Percentiles rank a stretch among this genome's conserved stretches.
Evolutionary conservation across 352 stramenopile species (phyloP).

Genomic region (Pythium guiyangense): DNA sequence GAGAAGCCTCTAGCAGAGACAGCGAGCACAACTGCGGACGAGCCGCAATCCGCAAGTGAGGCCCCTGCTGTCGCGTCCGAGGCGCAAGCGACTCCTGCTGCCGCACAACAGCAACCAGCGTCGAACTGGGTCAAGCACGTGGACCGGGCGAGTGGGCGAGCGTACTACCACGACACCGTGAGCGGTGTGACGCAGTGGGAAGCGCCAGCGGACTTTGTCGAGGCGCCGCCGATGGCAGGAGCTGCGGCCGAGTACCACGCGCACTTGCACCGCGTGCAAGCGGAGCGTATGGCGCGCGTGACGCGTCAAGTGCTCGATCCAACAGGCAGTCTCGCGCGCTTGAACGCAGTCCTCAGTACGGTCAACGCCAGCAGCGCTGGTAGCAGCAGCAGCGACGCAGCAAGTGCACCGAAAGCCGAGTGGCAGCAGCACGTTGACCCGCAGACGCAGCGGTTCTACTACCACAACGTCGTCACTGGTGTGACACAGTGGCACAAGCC

Average conservation of each 20-base stretch:
- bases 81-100: too few species aligned
- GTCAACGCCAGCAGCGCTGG: constrained; percentile 34
- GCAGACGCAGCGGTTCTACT: constrained; percentile 79
- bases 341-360: constrained; percentile 67
- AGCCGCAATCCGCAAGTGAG: too few species aligned
- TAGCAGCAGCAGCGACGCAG: constrained; percentile 1
- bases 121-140: constrained; percentile 67
- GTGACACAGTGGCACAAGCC: constrained; percentile 80
- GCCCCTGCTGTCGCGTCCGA: too few species aligned
- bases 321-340: constrained; percentile 55
- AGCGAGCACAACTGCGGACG: too few species aligned
- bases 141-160: constrained; percentile 56
- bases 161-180: constrained; percentile 69
- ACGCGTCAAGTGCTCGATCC: constrained; percentile 68
- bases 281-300: constrained; percentile 42
- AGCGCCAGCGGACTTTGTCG: constrained; percentile 39
- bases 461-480: constrained; percentile 74
- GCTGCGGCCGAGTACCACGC: constrained; percentile 54
- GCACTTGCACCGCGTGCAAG: constrained; percentile 50
- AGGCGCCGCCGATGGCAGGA: constrained; percentile 16
- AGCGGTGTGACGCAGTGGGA: constrained; percentile 74
- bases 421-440: constrained; percentile 86
- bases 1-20: too few species aligned
- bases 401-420: constrained; percentile 27
- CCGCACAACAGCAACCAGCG: background rate